Base-by-base conservation (phyloP, 768 basidiomycete genomes). In the Mrakia frigida region DNA sequence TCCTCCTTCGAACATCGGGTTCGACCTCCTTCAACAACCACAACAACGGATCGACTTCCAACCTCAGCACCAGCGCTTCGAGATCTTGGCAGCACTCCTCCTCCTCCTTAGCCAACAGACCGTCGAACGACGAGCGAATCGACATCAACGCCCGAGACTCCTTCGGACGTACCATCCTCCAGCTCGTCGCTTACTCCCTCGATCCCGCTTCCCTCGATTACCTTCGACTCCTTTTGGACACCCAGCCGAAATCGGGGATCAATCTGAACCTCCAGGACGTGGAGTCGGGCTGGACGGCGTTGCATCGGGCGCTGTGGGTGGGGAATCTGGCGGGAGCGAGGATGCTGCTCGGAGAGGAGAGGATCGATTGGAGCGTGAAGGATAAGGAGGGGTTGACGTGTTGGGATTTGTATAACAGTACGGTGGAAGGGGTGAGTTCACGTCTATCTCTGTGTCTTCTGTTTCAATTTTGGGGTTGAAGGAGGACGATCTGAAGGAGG, bases 331-430 rank as follows among this genome's bases (percentile, higher is more conserved):
- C 82, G 78, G 80, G 79, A 71, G 93, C 91, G 4, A 84, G 92
- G 65, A 85, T 94, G 50, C 87, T 98, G 10, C 84, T 97, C 72
- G 80, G 86, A 31, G 93, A 96, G 80, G 73, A 78, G 18, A 31
- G n/a, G 39, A 88, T 88, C 33, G 92, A 97, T 82, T 83, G 85
- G 0, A 84, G 87, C 6, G 79, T 91, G 76, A 93, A 93, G 81
- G 96, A 98, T 81, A 81, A 85, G 39, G 96, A 98, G 79, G 96
- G 84, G 43, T 91, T 95, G 82, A 93, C 93, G 0, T 89, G 94
- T 0, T 93, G 93, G 78, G 95, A 98, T 81, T 84, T 98, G 46
- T 97, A 93, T 84, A 98, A 98, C 81, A 91, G 91, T 5, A 96
- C 94, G 0, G 84, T 96, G 78, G 86, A 88, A 81, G 91, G 88